Base-by-base conservation (phyloP, 345 rosid genomes). In the Corchorus capsularis region DNA sequence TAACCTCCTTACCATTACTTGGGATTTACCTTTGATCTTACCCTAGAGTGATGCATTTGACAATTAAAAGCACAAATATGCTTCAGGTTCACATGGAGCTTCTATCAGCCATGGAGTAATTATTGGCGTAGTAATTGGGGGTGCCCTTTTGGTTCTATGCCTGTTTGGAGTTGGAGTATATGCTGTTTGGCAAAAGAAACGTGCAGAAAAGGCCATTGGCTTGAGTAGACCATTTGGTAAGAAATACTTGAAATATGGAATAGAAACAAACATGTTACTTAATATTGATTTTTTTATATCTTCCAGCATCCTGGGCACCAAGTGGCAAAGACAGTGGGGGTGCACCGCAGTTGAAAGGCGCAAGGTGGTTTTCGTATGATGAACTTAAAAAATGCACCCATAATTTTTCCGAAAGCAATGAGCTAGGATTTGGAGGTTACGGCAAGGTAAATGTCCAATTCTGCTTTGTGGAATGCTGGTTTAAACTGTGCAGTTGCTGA, bases 401-500 rank as follows among this genome's bases (percentile, higher is more conserved):
- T 78, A 89, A 89, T 60, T 93, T 96, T 84, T 89, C 96, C 1
- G 86, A 81, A 56, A 88, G 81, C 45, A 93, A 88, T 60, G 94
- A 90, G 87, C 83, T 96, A 35, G 99, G 99, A 39, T 93, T 88
- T 73, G 99, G 99, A 77, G 99, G 99, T 27, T 96, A 89, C 50
- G 97, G 99, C 71, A 96, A 92, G 91, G 99, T 92, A 79, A 62
- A 57, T 17, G 20, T 11, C 56, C 71, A 54, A n/a, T 12, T 77
- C 49, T 54, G 3, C 43, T 6, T 10, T 16, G 16, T 54, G 55
- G 13, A 52, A 32, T 66, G 13, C 37, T 45, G 46, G 27, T 27
- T 8, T 32, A 4, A 4, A 39, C 43, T 39, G 43, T 53, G 61
- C 68, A 53, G 34, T 75, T 62, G 6, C 54, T 72, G n/a, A 71